Conservation (phyloP, 192 early-diverging fungal species). For the Gonapodya prolifera region DNA sequence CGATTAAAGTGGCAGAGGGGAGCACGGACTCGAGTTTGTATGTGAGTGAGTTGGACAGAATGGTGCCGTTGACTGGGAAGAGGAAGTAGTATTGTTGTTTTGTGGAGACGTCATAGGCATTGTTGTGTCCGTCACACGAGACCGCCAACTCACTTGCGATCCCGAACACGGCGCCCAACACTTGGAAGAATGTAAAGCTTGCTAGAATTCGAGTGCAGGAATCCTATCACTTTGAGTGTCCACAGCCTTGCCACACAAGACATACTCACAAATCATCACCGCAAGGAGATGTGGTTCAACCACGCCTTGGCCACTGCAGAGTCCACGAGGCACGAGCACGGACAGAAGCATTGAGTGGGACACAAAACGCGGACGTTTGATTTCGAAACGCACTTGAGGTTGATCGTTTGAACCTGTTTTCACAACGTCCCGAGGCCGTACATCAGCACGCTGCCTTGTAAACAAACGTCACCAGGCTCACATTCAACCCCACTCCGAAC, state of each 20-base stretch:
- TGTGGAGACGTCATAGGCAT: no score
- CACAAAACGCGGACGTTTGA: background rate
- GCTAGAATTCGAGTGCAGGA: background rate
- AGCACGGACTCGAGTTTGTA: background rate
- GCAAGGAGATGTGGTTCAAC: background rate
- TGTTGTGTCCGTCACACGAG: no score
- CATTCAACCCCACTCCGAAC: constrained; percentile 36
- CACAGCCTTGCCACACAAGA: background rate
- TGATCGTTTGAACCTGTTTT: background rate
- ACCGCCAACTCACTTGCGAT: background rate
- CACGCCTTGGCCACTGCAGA: background rate
- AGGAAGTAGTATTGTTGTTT: no score
- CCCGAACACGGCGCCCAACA: background rate
- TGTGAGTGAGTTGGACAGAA: background rate
- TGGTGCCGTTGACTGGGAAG: background rate
- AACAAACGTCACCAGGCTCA: background rate
- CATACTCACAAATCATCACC: background rate
- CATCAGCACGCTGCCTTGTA: no score
- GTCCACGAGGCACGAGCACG: background rate
- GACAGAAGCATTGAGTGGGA: background rate
- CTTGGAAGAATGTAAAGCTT: background rate
- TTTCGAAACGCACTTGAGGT: background rate
- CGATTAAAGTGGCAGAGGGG: background rate
- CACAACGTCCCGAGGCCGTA: background rate
- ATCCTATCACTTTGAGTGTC: background rate